A percentile compares a stretch with the other conserved stretches of the same genome.
phyloP scores from a whole-genome alignment of 2,329 filamentous ascomycete genomes.

The Penicillium concentricum region DNA sequence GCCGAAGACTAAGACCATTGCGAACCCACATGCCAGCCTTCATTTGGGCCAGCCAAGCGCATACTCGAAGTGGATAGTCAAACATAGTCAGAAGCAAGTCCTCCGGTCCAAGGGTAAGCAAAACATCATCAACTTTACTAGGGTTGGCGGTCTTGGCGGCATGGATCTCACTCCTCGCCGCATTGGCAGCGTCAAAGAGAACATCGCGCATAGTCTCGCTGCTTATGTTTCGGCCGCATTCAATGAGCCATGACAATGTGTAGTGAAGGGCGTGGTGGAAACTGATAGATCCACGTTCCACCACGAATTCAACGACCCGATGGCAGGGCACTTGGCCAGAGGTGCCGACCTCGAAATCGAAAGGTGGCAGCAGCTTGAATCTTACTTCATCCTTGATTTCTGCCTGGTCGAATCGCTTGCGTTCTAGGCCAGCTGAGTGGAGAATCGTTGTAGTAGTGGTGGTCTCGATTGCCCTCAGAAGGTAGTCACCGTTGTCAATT shows the following conservation, averaged over 20 bases:
- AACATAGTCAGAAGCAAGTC: slow-evolving; percentile 85
- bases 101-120: slow-evolving; percentile 54
- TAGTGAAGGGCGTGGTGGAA: slow-evolving; percentile 98
- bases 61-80: slow-evolving; percentile 89
- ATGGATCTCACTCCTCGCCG: slow-evolving; percentile 49
- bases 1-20: slow-evolving; percentile 91
- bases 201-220: slow-evolving; percentile 65
- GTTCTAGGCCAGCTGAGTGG: slow-evolving; percentile 86
- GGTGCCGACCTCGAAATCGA: slow-evolving; percentile 68
- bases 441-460: slow-evolving; percentile 82
- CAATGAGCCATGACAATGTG: slow-evolving; percentile 91
- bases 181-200: slow-evolving; percentile 68
- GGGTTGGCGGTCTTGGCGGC: slow-evolving; percentile 55
- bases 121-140: slow-evolving; percentile 60
- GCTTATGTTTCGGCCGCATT: slow-evolving; percentile 76
- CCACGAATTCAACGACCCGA: slow-evolving; percentile 78
- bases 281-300: slow-evolving; percentile 88
- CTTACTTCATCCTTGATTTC: slow-evolving; percentile 84
- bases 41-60: slow-evolving; percentile 96
- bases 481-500: slow-evolving; percentile 62
- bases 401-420: slow-evolving; percentile 76
- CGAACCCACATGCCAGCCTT: slow-evolving; percentile 98
- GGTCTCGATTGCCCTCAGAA: slow-evolving; percentile 66
- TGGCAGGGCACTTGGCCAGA: slow-evolving; percentile 53
- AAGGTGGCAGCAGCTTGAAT: slow-evolving; percentile 75